Percentiles rank a stretch among this genome's conserved stretches.
Evolutionary conservation across 768 basidiomycete species (phyloP).

Genomic region (Amanita exitialis): DNA sequence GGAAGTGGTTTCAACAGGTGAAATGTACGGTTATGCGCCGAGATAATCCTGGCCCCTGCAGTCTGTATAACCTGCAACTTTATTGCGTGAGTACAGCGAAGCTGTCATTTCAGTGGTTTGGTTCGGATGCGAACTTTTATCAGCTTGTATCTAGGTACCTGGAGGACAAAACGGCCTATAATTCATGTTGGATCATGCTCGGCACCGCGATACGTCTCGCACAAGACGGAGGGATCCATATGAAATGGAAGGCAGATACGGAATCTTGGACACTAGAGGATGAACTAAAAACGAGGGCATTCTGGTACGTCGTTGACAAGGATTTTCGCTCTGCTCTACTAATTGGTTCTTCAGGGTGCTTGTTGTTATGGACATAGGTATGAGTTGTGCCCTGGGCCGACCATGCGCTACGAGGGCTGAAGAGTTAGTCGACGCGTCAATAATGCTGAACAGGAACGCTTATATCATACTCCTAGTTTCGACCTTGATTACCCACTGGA

Average conservation of each 20-base stretch:
- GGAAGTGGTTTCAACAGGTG: slow-evolving; percentile 60
- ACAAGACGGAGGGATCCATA: slow-evolving; percentile 72
- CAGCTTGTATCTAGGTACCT: slow-evolving; percentile 45
- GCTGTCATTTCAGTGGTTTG: background rate
- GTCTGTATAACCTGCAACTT: slow-evolving; percentile 66
- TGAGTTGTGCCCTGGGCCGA: slow-evolving; percentile 51
- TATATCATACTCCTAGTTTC: slow-evolving; percentile 34
- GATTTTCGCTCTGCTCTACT: background rate
- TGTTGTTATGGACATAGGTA: slow-evolving; percentile 39
- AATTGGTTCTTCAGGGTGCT: slow-evolving; percentile 31
- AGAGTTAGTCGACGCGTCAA: slow-evolving; percentile 37
- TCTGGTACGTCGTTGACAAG: slow-evolving; percentile 32
- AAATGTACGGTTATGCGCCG: slow-evolving; percentile 41
- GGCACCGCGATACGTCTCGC: slow-evolving; percentile 66
- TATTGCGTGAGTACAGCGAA: slow-evolving; percentile 34
- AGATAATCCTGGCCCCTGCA: slow-evolving; percentile 50
- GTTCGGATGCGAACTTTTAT: background rate
- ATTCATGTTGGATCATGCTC: slow-evolving; percentile 57
- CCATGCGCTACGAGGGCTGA: slow-evolving; percentile 74
- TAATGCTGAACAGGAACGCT: background rate
- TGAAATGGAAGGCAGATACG: slow-evolving; percentile 22
- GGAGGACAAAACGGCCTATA: slow-evolving; percentile 46
- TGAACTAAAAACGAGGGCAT: slow-evolving; percentile 67
- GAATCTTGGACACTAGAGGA: slow-evolving; percentile 39
- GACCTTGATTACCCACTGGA: slow-evolving; percentile 60